Evolutionary conservation across 768 basidiomycete species (phyloP).

Genomic region (Termitomyces sp.): DNA sequence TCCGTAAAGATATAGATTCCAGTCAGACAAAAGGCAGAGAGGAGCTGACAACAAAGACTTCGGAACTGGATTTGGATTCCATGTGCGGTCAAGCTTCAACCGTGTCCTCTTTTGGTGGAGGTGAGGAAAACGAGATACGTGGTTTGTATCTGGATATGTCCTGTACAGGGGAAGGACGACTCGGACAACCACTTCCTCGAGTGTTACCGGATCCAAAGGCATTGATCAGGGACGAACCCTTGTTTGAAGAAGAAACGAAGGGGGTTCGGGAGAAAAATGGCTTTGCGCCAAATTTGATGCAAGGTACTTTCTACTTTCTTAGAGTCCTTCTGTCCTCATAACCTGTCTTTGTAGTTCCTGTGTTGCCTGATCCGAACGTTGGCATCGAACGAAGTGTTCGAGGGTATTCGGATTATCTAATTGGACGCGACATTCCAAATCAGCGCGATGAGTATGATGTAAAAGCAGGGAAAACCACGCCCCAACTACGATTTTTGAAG

Average conservation of each 20-base stretch:
- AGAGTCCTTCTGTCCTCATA: background rate
- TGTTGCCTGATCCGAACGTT: slow-evolving; percentile 45
- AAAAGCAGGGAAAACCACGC: background rate
- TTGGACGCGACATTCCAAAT: background rate
- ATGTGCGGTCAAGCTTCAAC: slow-evolving; percentile 11
- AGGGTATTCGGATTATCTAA: slow-evolving; percentile 4
- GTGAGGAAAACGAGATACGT: slow-evolving; percentile 2
- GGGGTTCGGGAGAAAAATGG: slow-evolving; percentile 5
- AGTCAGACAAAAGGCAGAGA: background rate
- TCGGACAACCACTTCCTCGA: slow-evolving; percentile 11
- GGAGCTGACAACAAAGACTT: slow-evolving; percentile 4
- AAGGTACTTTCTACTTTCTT: background rate
- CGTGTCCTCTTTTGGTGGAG: background rate
- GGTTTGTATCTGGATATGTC: slow-evolving; percentile 4
- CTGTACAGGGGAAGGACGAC: background rate
- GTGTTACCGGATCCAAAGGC: slow-evolving; percentile 18
- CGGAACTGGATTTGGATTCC: slow-evolving; percentile 22
- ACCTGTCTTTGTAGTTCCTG: slow-evolving; percentile 39
- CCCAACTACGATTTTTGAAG: slow-evolving; percentile 31
- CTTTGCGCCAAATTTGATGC: slow-evolving; percentile 16
- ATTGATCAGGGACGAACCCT: slow-evolving; percentile 47
- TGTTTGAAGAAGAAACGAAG: slow-evolving; percentile 41
- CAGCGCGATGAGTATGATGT: background rate
- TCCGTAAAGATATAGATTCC: background rate
- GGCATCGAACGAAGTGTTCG: background rate